These are phyloP conservation scores for Amanita brunnescens DNA, from an alignment of 768 basidiomycete species.

Conservation along the genomic window DNA sequence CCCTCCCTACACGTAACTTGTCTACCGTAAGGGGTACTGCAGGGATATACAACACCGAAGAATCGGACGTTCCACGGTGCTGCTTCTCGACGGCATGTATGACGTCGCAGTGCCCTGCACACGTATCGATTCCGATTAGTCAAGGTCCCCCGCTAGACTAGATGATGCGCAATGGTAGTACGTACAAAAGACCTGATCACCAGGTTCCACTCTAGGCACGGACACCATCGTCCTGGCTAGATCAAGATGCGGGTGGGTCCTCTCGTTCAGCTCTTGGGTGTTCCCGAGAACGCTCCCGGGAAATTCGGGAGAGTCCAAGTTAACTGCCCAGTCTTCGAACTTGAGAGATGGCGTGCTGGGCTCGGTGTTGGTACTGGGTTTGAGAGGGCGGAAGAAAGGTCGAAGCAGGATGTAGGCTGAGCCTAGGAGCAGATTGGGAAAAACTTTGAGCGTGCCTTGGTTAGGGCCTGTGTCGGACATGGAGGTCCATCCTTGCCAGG, in stretches of 20 bases:
- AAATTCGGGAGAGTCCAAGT: constrained; percentile 42
- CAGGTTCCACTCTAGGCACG: constrained; percentile 49
- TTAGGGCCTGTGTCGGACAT: constrained; percentile 43
- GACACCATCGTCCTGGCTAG: constrained; percentile 49
- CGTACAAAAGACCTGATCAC: constrained; percentile 55
- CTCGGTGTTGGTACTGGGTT: not conserved
- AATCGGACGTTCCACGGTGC: constrained; percentile 39
- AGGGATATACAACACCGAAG: constrained; percentile 50
- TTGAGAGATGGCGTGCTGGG: constrained; percentile 20
- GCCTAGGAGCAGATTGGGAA: constrained; percentile 45
- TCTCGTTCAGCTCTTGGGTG: constrained; percentile 45
- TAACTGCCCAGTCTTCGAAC: constrained; percentile 45
- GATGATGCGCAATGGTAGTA: not conserved
- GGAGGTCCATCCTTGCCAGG: constrained; percentile 53
- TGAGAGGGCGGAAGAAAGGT: constrained; percentile 51
- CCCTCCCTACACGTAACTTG: constrained; percentile 26
- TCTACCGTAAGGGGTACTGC: constrained; percentile 41
- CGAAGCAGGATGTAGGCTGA: constrained; percentile 56
- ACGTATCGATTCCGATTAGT: no score
- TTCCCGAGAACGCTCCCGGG: constrained; percentile 47
- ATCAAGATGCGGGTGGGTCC: constrained; percentile 55
- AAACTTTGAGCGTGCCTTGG: constrained; percentile 58
- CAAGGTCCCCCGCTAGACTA: no score
- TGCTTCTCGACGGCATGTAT: constrained; percentile 47
- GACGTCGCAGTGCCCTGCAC: constrained; percentile 43